Base-by-base conservation (phyloP, 306 rosid species). In the Quillaja saponaria region DNA sequence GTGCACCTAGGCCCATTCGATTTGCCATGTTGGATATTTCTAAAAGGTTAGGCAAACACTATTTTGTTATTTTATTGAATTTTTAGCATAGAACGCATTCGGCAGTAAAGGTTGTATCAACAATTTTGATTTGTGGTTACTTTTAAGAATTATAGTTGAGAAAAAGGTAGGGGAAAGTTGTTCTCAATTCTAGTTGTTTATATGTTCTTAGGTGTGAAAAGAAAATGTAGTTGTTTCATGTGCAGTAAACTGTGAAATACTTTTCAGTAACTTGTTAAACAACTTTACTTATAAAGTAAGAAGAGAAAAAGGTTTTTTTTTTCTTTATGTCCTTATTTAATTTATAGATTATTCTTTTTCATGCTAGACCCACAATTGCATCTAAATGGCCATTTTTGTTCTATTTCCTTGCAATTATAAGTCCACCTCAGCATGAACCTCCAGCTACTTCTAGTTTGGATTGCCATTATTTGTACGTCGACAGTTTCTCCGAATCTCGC, bases 401-500 rank as follows among this genome's bases (percentile, higher is more conserved):
- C 31, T 25, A 25, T 25, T 25, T 25, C 31, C 31, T 25, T 25
- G 31, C 31, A 25, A 46, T 57, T 48, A 40, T 54, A 35, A 34
- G 62, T 40, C 69, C 49, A 14, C 44, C 41, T 47, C 17, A 49
- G 33, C 71, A 55, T 50, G 38, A 19, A 11, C 25, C 42, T 49
- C 71, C 45, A 39, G 47, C 52, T 58, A 61, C 62, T 64, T 68
- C 63, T 70, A 49, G 58, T 73, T 60, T 49, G 58, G 38, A 45
- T 42, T 61, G 71, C 73, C 66, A 64, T 82, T 73, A 49, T 87
- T 91, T 53, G 81, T 78, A 28, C 37, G 7, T 31, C 79, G 78
- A 55, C 97, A 91, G 46, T 71, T 37, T 39, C 2, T 62, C 33
- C 95, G 91, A 69, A 91, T 80, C 79, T 87, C 86, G 39, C 97